Percentiles rank a stretch among this genome's conserved stretches.
phyloP scores from a whole-genome alignment of 768 basidiomycete species.

The Termitomyces titanicus region DNA sequence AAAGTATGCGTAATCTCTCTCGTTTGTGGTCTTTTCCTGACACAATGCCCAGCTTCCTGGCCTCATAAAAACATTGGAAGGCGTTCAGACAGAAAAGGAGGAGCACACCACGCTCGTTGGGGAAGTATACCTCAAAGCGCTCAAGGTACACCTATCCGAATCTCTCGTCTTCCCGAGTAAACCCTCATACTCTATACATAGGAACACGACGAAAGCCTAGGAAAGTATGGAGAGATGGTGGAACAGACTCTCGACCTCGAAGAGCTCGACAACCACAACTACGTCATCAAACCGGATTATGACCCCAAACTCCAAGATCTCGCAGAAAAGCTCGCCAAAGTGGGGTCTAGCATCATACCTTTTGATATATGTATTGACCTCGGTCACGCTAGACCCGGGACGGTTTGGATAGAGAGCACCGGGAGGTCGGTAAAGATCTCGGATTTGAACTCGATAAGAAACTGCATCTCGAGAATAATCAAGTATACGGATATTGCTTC shows the following conservation, averaged over 20 bases:
- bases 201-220: conserved; percentile 60
- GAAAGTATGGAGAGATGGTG: conserved; percentile 89
- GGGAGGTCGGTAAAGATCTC: conserved; percentile 62
- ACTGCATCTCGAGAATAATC: conserved; percentile 89
- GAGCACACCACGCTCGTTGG: conserved; percentile 52
- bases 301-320: conserved; percentile 71
- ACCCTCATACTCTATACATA: conserved; percentile 24
- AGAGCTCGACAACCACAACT: conserved; percentile 81
- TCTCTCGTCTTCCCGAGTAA: neutral
- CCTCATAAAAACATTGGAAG: conserved; percentile 62
- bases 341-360: conserved; percentile 18
- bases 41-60: conserved; percentile 57
- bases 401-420: conserved; percentile 80
- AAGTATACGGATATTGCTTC: conserved; percentile 89
- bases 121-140: conserved; percentile 58
- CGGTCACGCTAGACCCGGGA: conserved; percentile 52
- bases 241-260: conserved; percentile 92
- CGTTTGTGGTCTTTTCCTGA: neutral
- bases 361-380: neutral
- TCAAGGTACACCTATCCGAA: conserved; percentile 42
- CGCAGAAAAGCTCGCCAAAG: conserved; percentile 60
- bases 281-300: conserved; percentile 90
- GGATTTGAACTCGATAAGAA: conserved; percentile 90
- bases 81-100: conserved; percentile 40
- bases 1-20: conserved; percentile 45